Evolutionary conservation across 75 land plant genomes (phyloP).

Genomic region (Pinus taeda): DNA sequence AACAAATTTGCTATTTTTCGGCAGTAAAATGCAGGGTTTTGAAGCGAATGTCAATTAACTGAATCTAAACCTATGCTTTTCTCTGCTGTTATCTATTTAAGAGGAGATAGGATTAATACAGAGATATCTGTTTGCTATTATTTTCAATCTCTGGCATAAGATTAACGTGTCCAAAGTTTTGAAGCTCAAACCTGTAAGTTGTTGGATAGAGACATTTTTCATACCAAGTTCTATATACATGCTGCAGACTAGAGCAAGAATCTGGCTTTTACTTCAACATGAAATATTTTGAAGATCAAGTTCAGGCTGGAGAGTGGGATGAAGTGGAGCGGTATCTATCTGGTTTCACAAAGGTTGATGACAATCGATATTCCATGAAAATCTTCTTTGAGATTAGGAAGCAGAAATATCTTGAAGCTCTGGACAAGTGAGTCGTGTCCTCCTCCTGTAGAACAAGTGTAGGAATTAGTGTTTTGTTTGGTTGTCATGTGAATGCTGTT

Average conservation of each 20-base stretch:
- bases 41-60: not conserved
- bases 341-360: conserved; percentile 90
- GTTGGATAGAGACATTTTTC: conserved; percentile 3
- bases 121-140: not conserved
- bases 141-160: not conserved
- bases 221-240: not conserved
- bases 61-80: no score
- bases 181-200: not conserved
- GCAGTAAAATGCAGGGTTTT: not conserved
- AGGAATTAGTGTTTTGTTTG: no score
- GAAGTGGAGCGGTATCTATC: conserved; percentile 82
- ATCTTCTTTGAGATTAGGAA: conserved; percentile 92
- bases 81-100: no score
- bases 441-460: not conserved
- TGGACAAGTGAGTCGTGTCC: conserved; percentile 59
- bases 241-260: conserved; percentile 78
- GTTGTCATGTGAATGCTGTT: no score
- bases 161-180: not conserved
- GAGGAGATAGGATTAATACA: no score
- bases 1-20: no score
- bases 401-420: conserved; percentile 90
- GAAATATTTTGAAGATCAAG: conserved; percentile 86
- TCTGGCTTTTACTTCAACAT: conserved; percentile 86
- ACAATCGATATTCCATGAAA: conserved; percentile 91
- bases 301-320: conserved; percentile 81